A percentile compares a stretch with the other conserved stretches of the same genome.
Evolutionary conservation across 352 stramenopile genomes (phyloP).

Genomic region (Saprolegnia parasitica): DNA sequence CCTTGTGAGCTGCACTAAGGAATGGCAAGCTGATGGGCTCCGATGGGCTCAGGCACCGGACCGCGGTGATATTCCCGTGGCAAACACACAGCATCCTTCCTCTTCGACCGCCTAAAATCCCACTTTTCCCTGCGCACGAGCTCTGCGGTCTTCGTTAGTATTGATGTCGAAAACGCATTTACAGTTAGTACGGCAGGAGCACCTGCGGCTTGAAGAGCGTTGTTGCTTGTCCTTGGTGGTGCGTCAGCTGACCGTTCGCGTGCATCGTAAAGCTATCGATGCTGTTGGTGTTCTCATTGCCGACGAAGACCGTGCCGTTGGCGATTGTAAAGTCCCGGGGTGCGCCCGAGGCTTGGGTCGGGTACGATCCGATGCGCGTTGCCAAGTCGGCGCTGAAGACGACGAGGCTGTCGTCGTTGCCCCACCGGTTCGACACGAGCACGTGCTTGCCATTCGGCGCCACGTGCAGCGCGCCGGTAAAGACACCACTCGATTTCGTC

Average conservation of each 20-base stretch:
- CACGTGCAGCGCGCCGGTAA: constrained; percentile 5
- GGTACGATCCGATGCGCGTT: not conserved
- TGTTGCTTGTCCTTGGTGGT: not conserved
- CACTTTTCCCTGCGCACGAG: too few species aligned
- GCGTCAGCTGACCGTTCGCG: not conserved
- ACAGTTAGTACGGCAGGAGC: not conserved
- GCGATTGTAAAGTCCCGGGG: constrained; percentile 16
- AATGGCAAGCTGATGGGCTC: too few species aligned
- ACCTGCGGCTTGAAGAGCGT: not conserved
- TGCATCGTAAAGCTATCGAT: not conserved
- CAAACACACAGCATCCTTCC: too few species aligned
- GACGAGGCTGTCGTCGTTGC: constrained; percentile 12
- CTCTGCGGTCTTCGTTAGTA: too few species aligned
- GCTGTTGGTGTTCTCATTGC: constrained; percentile 10
- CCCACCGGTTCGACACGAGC: constrained; percentile 17
- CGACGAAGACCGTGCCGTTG: constrained; percentile 8
- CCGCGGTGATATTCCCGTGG: too few species aligned
- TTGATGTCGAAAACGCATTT: too few species aligned
- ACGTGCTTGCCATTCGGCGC: constrained; percentile 5
- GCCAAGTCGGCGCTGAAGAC: constrained; percentile 4
- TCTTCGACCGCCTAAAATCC: too few species aligned
- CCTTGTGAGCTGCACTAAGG: too few species aligned
- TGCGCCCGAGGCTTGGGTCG: not conserved
- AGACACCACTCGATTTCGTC: not conserved
- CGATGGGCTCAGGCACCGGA: too few species aligned